Evolutionary conservation across 2,329 filamentous ascomycete genomes (phyloP), one percentile per base, ranked within the genome.

Genomic region (Pseudocercospora fijiensis): DNA sequence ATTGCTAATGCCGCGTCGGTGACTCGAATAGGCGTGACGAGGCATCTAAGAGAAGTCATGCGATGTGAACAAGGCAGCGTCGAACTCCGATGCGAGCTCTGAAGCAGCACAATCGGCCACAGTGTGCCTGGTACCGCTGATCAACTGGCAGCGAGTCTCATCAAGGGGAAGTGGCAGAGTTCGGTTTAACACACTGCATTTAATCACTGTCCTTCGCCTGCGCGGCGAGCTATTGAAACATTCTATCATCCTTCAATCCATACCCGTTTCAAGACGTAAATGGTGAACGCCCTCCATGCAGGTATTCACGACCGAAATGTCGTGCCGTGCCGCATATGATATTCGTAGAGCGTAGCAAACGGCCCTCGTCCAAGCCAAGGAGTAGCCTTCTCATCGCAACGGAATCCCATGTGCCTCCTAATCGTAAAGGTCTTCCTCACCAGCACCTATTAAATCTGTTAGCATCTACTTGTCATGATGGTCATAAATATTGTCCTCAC

Each of bases 361-460:
- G 59, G 49, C 55, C 58, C 51, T 57, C 37, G 30, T 53, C 53
- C 51, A 58, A 20, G 43, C 49, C 61, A 60, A 58, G 53, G 58
- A 52, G 47, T 57, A 43, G 61, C 30, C 55, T 55, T 53, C 57
- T 62, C 33, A 57, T 59, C 59, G 45, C 41, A 43, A 52, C 45
- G 37, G 33, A 61, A 57, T 45, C 11, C 52, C 22, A 22, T 57
- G 27, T 47, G 58, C 53, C 62, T 20, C 65, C 67, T 93, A 97
- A 82, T 96, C 91, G 80, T 98, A 98, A 78, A 98, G 90, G 82
- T 93, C 94, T 80, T 97, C 94, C 76, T 98, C 94, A 78, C 96
- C 93, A 74, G 92, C 94, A 69, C 92, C 93, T 75, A 64, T 27
- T 73, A 95, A 93, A 57, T 55, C 13, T 61, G 68, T 73, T 64